Percentiles rank a stretch among this genome's conserved stretches.
phyloP scores from a whole-genome alignment of 208 protist species.

The Naegleria fowleri region DNA sequence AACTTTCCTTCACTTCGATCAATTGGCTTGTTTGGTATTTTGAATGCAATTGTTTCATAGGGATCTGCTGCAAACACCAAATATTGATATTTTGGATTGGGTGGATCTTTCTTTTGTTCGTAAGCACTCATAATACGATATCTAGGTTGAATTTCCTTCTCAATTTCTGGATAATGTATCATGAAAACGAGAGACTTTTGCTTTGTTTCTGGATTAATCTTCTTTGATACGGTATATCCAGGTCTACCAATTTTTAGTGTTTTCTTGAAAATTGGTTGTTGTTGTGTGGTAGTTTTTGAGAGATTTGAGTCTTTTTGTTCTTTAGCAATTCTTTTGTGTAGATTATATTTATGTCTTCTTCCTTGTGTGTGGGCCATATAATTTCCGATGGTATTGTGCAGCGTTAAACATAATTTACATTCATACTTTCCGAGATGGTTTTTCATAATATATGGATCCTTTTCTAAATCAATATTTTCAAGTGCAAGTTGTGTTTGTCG shows the following conservation, averaged over 20 bases:
- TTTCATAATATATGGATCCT: conserved; percentile 68
- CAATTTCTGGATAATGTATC: conserved; percentile 76
- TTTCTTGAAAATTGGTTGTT: conserved; percentile 30
- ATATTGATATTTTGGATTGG: conserved; percentile 48
- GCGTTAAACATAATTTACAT: conserved; percentile 85
- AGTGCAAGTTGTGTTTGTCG: neutral
- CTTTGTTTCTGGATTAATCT: conserved; percentile 57
- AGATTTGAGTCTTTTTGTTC: conserved; percentile 32
- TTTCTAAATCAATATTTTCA: conserved; percentile 26
- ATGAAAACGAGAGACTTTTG: conserved; percentile 39
- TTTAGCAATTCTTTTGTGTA: conserved; percentile 53
- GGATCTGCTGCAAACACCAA: conserved; percentile 83
- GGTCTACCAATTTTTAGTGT: conserved; percentile 73
- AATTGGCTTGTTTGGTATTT: conserved; percentile 59
- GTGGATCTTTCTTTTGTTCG: conserved; percentile 74
- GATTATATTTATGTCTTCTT: conserved; percentile 80
- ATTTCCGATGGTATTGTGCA: conserved; percentile 84
- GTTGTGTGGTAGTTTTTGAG: neutral
- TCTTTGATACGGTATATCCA: conserved; percentile 70
- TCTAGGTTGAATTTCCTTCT: conserved; percentile 64
- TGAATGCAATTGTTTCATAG: conserved; percentile 84
- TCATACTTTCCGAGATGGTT: conserved; percentile 76
- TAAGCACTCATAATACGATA: conserved; percentile 78
- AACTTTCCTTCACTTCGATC: conserved; percentile 16
- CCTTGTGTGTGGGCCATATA: conserved; percentile 90